Evolutionary conservation across 1,139 yeast genomes (phyloP), one percentile per base, ranked within the genome.

Genomic region (Geotrichum carabidarum): DNA sequence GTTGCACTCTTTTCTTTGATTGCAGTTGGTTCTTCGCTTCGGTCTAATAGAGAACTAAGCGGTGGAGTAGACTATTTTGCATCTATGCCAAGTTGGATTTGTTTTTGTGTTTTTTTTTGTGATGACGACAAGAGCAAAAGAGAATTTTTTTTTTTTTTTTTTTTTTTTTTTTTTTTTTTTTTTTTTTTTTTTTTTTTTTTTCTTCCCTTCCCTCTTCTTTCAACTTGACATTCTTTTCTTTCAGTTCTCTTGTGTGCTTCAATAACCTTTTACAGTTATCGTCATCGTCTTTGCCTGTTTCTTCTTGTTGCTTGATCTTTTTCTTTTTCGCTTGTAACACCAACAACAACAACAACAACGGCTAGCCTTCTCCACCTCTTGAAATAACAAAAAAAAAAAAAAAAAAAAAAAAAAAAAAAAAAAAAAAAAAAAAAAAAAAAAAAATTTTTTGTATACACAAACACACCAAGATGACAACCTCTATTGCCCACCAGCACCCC

Each of bases 151-250:
- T 34, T 34, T 34, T 34, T 34, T n/a, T n/a, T 11, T 34, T 34
- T 34, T 34, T 34, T 34, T n/a, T 11, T 34, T 11, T n/a, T 34
- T 34, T 34, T 34, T n/a, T n/a, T n/a, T 37, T 18, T 46, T 6
- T 15, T 35, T 35, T 15, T 17, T 35, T 35, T 46, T 50, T 45
- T 45, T 46, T 46, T 15, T 36, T 14, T 34, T 18, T 44, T 34
- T 44, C 44, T 51, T 50, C 44, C 11, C 31, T 46, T 36, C 14
- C n/a, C 15, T 47, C 22, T 27, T 17, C 45, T 36, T 38, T 32
- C 36, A 30, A 35, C 38, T 42, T 44, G 8, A 12, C 31, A 45
- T 47, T 35, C 27, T 37, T n/a, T 22, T 45, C 14, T 18, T 12
- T 14, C 37, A 18, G 14, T 35, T 34, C n/a, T 32, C 34, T 34